These are phyloP conservation scores for Globisporangium rhizosaccharum DNA, from an alignment of 352 stramenopile genomes.

Conservation along the genomic window DNA sequence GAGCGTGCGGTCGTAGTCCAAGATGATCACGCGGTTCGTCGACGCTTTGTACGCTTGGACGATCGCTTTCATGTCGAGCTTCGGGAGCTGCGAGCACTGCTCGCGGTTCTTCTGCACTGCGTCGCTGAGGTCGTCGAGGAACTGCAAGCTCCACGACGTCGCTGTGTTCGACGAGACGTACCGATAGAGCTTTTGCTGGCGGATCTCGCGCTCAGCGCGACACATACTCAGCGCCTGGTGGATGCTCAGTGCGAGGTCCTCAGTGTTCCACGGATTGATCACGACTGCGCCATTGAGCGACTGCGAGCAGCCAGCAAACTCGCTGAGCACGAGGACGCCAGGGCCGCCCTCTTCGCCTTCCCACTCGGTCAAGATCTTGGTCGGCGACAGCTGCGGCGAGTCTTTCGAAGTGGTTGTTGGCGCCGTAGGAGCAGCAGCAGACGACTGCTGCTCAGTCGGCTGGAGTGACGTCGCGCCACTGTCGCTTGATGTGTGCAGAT, in stretches of 20 bases:
- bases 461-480: too few relatives aligned
- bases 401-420: slow-evolving; percentile 10
- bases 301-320: slow-evolving; percentile 87
- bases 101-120: slow-evolving; percentile 58
- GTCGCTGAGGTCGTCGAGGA: slow-evolving; percentile 64
- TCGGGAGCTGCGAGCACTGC: slow-evolving; percentile 43
- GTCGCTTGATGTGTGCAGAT: too few relatives aligned
- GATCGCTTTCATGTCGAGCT: slow-evolving; percentile 52
- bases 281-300: slow-evolving; percentile 83
- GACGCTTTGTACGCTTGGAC: slow-evolving; percentile 58
- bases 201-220: slow-evolving; percentile 78
- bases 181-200: slow-evolving; percentile 86
- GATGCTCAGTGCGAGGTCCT: slow-evolving; percentile 77
- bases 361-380: slow-evolving; percentile 64
- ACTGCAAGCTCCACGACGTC: slow-evolving; percentile 76
- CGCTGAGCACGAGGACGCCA: slow-evolving; percentile 82
- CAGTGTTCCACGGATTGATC: slow-evolving; percentile 86
- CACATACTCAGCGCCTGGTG: slow-evolving; percentile 83
- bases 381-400: slow-evolving; percentile 29
- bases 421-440: neutral
- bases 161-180: slow-evolving; percentile 87
- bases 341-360: slow-evolving; percentile 76
- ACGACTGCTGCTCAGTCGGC: too few relatives aligned
- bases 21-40: slow-evolving; percentile 81
- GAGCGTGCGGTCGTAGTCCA: slow-evolving; percentile 87